Conservation (phyloP, 1,284 basidiomycete genomes). For the Phenoliferia sp. region DNA sequence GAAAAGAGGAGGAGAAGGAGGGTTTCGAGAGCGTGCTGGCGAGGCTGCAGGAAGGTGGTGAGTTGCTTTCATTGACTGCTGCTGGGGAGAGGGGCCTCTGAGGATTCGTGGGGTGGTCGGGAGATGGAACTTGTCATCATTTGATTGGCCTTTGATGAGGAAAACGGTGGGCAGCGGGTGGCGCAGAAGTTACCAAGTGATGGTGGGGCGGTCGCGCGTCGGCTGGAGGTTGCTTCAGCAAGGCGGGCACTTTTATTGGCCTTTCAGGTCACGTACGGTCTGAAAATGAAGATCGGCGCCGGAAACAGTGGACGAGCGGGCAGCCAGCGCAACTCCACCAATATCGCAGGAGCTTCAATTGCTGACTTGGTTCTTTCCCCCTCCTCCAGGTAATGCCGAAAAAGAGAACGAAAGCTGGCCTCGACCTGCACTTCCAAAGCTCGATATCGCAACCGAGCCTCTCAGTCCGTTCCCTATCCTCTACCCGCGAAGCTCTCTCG, state of each 20-base stretch:
- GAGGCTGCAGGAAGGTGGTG: slow-evolving; percentile 27
- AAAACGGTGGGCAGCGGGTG: too few relatives aligned
- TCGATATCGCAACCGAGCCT: slow-evolving; percentile 59
- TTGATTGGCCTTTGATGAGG: too few relatives aligned
- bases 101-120: not conserved
- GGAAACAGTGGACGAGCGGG: too few relatives aligned
- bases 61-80: not conserved
- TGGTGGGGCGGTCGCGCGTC: too few relatives aligned
- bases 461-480: slow-evolving; percentile 50
- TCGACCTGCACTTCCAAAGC: slow-evolving; percentile 56
- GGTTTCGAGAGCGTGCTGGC: slow-evolving; percentile 28
- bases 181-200: too few relatives aligned
- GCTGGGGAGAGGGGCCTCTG: not conserved
- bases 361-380: not conserved
- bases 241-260: too few relatives aligned
- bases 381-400: slow-evolving; percentile 18
- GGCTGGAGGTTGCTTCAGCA: too few relatives aligned
- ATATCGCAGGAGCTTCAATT: not conserved
- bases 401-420: slow-evolving; percentile 57
- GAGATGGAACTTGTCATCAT: not conserved
- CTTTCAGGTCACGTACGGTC: too few relatives aligned
- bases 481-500: not conserved
- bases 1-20: slow-evolving; percentile 19
- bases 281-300: too few relatives aligned
- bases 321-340: not conserved